A percentile compares a stretch with the other conserved stretches of the same genome.
Evolutionary conservation across 2,329 filamentous ascomycete genomes (phyloP).

Genomic region (Didymella keratinophila): DNA sequence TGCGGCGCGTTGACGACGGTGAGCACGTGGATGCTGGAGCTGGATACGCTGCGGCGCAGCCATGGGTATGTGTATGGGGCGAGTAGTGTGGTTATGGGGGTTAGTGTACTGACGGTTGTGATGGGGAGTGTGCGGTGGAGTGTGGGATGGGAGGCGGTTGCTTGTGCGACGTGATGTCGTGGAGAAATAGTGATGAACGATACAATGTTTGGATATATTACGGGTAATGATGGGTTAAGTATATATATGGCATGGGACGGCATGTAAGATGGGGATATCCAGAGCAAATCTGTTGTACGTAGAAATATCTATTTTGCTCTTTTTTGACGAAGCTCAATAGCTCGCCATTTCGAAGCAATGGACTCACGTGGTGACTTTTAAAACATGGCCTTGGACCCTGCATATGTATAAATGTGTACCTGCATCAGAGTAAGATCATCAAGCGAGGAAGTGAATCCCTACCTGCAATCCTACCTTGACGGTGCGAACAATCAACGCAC

Average conservation of each 20-base stretch:
- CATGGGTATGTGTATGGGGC: constrained; percentile 74
- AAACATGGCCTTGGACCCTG: neutral
- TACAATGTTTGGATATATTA: neutral
- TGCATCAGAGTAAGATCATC: constrained; percentile 36
- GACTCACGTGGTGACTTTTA: too few relatives aligned
- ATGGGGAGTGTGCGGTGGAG: constrained; percentile 82
- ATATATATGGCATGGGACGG: neutral
- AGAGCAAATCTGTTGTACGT: neutral
- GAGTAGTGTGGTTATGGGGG: constrained; percentile 65
- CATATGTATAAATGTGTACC: neutral
- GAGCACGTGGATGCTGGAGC: constrained; percentile 58
- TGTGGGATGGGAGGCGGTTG: constrained; percentile 50
- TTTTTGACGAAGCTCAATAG: neutral
- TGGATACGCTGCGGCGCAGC: constrained; percentile 50
- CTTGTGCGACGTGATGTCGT: constrained; percentile 38
- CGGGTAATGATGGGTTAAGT: neutral
- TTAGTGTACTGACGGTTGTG: constrained; percentile 70
- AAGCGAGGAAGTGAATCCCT: constrained; percentile 31
- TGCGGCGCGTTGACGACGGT: constrained; percentile 59
- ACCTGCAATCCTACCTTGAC: constrained; percentile 44
- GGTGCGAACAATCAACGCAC: constrained; percentile 20
- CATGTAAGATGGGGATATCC: neutral
- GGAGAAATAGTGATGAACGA: too few relatives aligned
- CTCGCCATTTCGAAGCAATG: too few relatives aligned
- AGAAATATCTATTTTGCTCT: neutral